Conservation (phyloP, 2,329 filamentous ascomycete genomes). For the Biscogniauxia mediterranea region DNA sequence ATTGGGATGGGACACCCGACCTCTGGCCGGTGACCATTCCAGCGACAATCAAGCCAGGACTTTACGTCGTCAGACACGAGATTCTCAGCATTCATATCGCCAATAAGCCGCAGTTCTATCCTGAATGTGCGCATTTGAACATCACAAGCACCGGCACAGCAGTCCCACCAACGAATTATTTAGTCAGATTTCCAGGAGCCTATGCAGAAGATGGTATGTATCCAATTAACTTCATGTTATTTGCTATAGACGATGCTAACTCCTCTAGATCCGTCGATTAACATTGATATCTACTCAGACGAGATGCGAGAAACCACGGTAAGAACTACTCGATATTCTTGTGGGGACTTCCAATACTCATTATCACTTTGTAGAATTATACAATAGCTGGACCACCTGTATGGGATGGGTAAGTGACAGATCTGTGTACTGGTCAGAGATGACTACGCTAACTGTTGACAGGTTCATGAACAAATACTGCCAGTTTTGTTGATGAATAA, state of each 20-base stretch:
- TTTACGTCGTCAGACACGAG: slow-evolving; percentile 53
- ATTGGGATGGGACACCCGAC: slow-evolving; percentile 37
- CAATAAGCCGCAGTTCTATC: slow-evolving; percentile 45
- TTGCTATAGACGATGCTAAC: slow-evolving; percentile 10
- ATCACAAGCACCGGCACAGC: slow-evolving; percentile 31
- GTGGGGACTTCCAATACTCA: slow-evolving; percentile 11
- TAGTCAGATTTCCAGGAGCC: slow-evolving; percentile 36
- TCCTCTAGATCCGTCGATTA: slow-evolving; percentile 35
- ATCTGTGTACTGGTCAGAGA: background rate
- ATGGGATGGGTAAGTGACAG: slow-evolving; percentile 34
- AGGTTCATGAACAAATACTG: slow-evolving; percentile 21
- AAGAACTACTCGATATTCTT: slow-evolving; percentile 5
- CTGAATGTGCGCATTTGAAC: slow-evolving; percentile 39
- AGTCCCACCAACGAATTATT: slow-evolving; percentile 29
- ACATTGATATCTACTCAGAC: slow-evolving; percentile 38
- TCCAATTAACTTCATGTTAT: background rate
- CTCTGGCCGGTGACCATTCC: slow-evolving; percentile 48
- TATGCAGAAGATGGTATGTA: slow-evolving; percentile 36
- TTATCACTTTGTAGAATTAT: slow-evolving; percentile 31
- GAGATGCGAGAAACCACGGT: slow-evolving; percentile 33
- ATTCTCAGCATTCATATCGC: slow-evolving; percentile 50
- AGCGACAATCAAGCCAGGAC: slow-evolving; percentile 41
- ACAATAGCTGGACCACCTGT: slow-evolving; percentile 39
- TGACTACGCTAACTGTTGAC: background rate
- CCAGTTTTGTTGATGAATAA: slow-evolving; percentile 11